Conservation (phyloP, 495 filamentous ascomycete species). For the Talaromyces adpressus region DNA sequence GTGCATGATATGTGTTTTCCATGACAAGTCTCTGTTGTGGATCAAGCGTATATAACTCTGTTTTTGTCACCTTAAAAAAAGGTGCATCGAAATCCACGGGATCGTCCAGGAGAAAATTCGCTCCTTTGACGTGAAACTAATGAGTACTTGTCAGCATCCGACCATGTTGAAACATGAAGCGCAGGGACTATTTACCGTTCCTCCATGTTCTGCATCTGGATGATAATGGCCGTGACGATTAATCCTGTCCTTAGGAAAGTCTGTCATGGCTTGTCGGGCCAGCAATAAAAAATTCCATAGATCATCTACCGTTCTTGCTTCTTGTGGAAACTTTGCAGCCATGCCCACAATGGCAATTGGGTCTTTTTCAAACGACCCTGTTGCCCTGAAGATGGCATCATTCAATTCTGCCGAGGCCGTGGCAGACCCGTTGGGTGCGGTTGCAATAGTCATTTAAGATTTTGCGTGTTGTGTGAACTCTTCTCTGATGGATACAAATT, state of each 20-base stretch:
- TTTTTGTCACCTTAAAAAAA: slow-evolving; percentile 18
- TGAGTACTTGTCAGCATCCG: neutral
- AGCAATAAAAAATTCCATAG: slow-evolving; percentile 9
- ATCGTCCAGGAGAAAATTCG: slow-evolving; percentile 15
- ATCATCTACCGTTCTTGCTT: neutral
- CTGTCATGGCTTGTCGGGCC: slow-evolving; percentile 18
- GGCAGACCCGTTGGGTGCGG: neutral
- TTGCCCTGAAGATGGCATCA: neutral
- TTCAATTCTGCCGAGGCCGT: neutral
- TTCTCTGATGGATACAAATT: neutral
- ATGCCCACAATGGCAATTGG: slow-evolving; percentile 17
- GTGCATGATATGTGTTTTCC: slow-evolving; percentile 50
- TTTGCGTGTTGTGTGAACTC: neutral
- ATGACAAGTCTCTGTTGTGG: slow-evolving; percentile 40
- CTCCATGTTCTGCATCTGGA: slow-evolving; percentile 4
- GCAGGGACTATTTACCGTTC: neutral
- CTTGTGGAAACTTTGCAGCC: slow-evolving; percentile 13
- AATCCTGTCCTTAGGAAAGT: slow-evolving; percentile 8
- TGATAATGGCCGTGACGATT: slow-evolving; percentile 7
- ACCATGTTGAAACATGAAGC: neutral
- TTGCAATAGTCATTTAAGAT: neutral
- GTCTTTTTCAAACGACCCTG: slow-evolving; percentile 1
- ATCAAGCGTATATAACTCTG: slow-evolving; percentile 23
- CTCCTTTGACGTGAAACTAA: slow-evolving; percentile 7
- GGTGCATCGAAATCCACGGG: slow-evolving; percentile 14